Evolutionary conservation across 2,329 filamentous ascomycete genomes (phyloP), one percentile per base, ranked within the genome.

Genomic region (Emergomyces orientalis): DNA sequence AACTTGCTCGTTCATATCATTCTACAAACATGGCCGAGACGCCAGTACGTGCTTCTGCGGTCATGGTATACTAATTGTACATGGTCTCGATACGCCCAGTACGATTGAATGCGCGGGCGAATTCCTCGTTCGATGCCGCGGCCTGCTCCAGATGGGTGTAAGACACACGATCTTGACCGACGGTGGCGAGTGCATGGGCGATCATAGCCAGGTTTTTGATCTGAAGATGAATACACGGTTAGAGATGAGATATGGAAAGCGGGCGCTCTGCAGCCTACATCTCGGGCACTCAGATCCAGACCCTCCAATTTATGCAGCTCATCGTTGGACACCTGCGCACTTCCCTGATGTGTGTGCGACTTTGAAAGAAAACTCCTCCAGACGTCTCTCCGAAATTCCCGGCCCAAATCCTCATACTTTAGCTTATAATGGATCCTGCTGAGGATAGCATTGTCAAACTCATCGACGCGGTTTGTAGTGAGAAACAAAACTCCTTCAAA

Each of bases 401-500:
- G 65, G n/a, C 62, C 69, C 11, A 77, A 68, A 39, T 66, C 49
- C 7, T 70, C 51, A 63, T 76, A 76, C 59, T 70, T 65, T 2
- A 75, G 59, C n/a, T 63, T 68, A 8, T 75, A 62, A 65, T 76
- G 70, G 22, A 76, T 73, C 13, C 72, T 67, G 22, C 70, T 73
- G 1, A 72, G 64, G 63, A 76, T 72, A 22, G 71, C 73, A 34
- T 73, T 69, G 63, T 78, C 74, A 65, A 78, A 73, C 19, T 70
- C 63, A 7, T 69, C 67, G 14, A 72, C 67, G 11, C 73, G 71
- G 61, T 77, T 78, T 1, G 72, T 75, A 2, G 74, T 78, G 8
- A 78, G 67, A 63, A 77, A 73, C 22, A 78, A 68, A 19, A 77
- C 71, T 30, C 76, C 76, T 39, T 70, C 45, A 63, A 74, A 77